These are phyloP conservation scores for Talinum fruticosum DNA, from an alignment of 148 eudicot genomes.

Conservation along the genomic window DNA sequence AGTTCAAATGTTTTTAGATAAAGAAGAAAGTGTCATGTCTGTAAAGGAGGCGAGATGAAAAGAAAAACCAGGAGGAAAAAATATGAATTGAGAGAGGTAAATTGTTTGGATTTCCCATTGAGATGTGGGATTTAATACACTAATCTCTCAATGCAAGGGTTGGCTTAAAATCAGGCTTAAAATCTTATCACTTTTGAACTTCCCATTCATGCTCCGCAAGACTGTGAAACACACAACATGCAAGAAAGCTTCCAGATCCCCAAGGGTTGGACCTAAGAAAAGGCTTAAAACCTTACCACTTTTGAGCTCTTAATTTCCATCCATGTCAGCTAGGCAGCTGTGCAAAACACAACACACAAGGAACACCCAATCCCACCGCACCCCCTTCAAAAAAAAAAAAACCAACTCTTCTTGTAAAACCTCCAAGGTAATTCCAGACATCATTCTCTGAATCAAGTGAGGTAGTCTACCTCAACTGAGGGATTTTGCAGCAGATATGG, in stretches of 20 bases:
- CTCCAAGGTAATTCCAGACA: no score
- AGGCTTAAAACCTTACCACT: no score
- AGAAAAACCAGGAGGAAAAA: neutral
- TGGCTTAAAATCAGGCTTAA: neutral
- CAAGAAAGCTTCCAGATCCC: no score
- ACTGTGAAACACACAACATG: neutral
- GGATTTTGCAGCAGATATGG: neutral
- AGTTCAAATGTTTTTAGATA: neutral
- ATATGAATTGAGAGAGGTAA: neutral
- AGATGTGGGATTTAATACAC: neutral
- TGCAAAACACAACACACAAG: no score
- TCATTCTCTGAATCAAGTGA: no score
- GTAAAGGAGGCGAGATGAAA: neutral
- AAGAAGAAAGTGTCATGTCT: neutral
- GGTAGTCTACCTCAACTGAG: no score
- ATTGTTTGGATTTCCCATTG: neutral
- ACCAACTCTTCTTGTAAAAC: no score
- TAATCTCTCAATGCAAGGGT: neutral
- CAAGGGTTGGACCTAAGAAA: no score
- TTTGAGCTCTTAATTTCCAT: no score
- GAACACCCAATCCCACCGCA: no score
- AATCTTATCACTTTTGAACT: neutral
- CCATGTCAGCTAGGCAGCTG: no score
- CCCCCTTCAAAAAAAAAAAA: no score
- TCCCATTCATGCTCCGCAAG: neutral